A percentile compares a stretch with the other conserved stretches of the same genome.
Evolutionary conservation across 2,329 filamentous ascomycete genomes (phyloP).

Genomic region (Colletotrichum zoysiae): DNA sequence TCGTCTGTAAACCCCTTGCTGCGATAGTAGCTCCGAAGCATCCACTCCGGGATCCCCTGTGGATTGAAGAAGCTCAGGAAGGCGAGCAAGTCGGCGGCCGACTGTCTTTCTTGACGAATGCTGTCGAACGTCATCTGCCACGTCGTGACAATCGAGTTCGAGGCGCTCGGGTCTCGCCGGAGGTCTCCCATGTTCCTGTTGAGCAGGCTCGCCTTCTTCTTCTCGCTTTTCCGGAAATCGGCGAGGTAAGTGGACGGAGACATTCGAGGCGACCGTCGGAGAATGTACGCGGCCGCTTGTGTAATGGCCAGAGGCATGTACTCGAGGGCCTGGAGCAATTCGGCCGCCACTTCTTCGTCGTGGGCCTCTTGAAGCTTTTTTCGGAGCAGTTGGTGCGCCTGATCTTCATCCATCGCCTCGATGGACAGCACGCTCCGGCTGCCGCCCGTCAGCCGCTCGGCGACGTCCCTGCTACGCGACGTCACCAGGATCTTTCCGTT

Average conservation of each 20-base stretch:
- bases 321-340: neutral
- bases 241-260: neutral
- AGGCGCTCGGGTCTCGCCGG: neutral
- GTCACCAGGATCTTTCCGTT: neutral
- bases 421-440: neutral
- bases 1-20: neutral
- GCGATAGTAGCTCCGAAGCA: neutral
- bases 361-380: neutral
- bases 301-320: neutral
- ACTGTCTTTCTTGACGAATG: neutral
- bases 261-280: neutral
- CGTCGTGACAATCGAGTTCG: neutral
- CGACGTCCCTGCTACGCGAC: neutral
- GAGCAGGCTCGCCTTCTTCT: neutral
- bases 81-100: neutral
- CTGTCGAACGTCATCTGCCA: neutral
- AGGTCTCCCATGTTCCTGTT: neutral
- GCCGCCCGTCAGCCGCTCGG: neutral
- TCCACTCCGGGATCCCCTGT: neutral
- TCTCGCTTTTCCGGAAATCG: neutral
- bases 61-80: neutral
- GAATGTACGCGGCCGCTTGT: neutral
- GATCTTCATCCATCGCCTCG: neutral
- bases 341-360: neutral
- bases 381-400: neutral